Conservation (phyloP, 805 yeast genomes). For the Candida peoriensis region DNA sequence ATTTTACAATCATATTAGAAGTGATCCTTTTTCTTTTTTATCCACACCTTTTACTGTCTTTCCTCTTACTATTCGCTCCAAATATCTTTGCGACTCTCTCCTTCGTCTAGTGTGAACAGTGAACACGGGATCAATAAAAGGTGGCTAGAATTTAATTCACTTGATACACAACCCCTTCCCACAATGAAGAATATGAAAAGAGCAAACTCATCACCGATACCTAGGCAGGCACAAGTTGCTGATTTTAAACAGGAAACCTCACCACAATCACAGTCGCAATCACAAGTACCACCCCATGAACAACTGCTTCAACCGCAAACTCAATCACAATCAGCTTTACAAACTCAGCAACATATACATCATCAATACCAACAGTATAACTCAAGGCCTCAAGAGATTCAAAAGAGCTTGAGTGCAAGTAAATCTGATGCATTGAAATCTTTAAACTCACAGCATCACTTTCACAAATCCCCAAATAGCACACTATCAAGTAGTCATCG, state of each 20-base stretch:
- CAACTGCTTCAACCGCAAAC: constrained; percentile 4
- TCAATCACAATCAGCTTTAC: constrained; percentile 5
- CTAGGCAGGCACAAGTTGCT: constrained; percentile 1
- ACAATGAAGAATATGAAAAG: constrained; percentile 15
- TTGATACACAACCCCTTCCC: too few species aligned
- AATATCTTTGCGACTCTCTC: too few species aligned
- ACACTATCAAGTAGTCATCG: constrained; percentile 13
- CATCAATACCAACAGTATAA: constrained; percentile 3
- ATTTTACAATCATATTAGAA: too few species aligned
- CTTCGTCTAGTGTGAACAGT: too few species aligned
- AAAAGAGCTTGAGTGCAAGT: constrained; percentile 8
- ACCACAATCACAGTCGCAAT: constrained; percentile 1
- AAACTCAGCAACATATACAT: constrained; percentile 2
- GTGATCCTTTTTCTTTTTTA: too few species aligned
- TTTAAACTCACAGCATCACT: constrained; percentile 2
- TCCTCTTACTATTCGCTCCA: too few species aligned
- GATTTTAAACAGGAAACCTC: not conserved
- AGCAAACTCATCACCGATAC: constrained; percentile 14
- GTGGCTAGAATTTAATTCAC: too few species aligned
- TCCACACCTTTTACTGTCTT: too few species aligned
- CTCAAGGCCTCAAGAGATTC: constrained; percentile 5
- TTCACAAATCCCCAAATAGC: constrained; percentile 19
- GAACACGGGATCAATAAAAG: too few species aligned
- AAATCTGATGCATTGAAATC: constrained; percentile 4
- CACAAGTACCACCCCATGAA: constrained; percentile 1